phyloP scores from a whole-genome alignment of 2,329 filamentous ascomycete species.

The Ampelomyces quisqualis region DNA sequence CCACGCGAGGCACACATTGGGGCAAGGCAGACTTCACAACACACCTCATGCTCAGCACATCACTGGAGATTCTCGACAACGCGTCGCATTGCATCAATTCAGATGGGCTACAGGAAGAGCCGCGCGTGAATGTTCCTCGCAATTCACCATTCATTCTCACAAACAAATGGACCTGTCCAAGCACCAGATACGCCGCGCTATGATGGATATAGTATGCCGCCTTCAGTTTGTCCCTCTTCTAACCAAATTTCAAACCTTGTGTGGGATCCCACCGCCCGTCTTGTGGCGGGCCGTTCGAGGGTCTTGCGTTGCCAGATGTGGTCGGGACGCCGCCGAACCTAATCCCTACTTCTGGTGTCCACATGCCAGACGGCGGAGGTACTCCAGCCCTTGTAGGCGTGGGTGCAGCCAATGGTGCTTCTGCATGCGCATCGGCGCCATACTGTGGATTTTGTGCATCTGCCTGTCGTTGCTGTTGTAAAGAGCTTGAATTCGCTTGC shows the following conservation, averaged over 20 bases:
- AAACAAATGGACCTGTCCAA: neutral
- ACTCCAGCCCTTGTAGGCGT: slow-evolving; percentile 45
- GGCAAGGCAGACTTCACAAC: slow-evolving; percentile 27
- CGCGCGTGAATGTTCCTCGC: neutral
- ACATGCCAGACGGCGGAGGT: slow-evolving; percentile 57
- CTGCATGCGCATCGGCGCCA: slow-evolving; percentile 48
- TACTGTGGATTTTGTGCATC: slow-evolving; percentile 62
- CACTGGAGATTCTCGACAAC: slow-evolving; percentile 1
- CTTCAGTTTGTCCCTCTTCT: neutral
- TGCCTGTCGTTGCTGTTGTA: slow-evolving; percentile 49
- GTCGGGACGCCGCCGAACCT: slow-evolving; percentile 61
- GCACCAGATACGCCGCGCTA: neutral
- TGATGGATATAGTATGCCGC: slow-evolving; percentile 1
- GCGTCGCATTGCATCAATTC: slow-evolving; percentile 12
- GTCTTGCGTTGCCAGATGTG: slow-evolving; percentile 32
- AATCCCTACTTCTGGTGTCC: slow-evolving; percentile 80
- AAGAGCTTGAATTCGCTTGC: slow-evolving; percentile 43
- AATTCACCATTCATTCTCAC: neutral
- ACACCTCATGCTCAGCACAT: slow-evolving; percentile 5
- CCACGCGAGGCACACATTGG: slow-evolving; percentile 27
- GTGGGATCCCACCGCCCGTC: slow-evolving; percentile 45
- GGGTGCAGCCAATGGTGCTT: slow-evolving; percentile 57
- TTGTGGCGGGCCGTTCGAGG: slow-evolving; percentile 37
- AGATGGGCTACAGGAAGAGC: neutral
- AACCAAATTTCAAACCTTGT: slow-evolving; percentile 45